phyloP scores from a whole-genome alignment of 2,329 filamentous ascomycete genomes.

The Aspergillus quadrilineatus region DNA sequence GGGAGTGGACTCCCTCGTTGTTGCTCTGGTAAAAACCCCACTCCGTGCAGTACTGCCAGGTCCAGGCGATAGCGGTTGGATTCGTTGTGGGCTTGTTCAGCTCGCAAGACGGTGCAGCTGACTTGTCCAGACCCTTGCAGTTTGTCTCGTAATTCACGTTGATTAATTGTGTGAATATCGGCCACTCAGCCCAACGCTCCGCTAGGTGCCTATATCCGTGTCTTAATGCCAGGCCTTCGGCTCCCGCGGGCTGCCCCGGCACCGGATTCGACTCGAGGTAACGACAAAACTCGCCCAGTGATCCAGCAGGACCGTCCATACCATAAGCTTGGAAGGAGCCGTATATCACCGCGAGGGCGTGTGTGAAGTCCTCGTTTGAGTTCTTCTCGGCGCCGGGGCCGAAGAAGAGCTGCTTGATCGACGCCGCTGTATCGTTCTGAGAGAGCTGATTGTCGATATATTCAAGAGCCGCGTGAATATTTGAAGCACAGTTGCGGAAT shows the following conservation, averaged over 20 bases:
- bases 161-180: constrained; percentile 36
- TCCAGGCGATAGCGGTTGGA: constrained; percentile 46
- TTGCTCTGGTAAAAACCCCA: constrained; percentile 53
- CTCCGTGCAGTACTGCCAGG: constrained; percentile 55
- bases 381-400: constrained; percentile 48
- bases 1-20: constrained; percentile 49
- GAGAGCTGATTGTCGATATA: constrained; percentile 52
- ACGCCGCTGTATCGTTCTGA: constrained; percentile 33
- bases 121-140: constrained; percentile 35
- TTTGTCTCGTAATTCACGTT: constrained; percentile 43
- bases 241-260: constrained; percentile 36
- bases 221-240: constrained; percentile 42
- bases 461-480: constrained; percentile 49
- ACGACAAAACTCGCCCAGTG: constrained; percentile 47
- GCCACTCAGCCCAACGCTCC: constrained; percentile 45
- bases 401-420: constrained; percentile 51
- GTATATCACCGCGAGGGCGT: constrained; percentile 43
- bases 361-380: constrained; percentile 49
- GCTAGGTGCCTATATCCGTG: constrained; percentile 45
- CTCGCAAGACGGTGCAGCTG: constrained; percentile 35
- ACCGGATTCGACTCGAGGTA: constrained; percentile 46
- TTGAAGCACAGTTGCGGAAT: constrained; percentile 50
- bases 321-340: constrained; percentile 48
- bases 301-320: constrained; percentile 35
- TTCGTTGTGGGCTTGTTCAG: constrained; percentile 37